A percentile compares a stretch with the other conserved stretches of the same genome.
Evolutionary conservation across 352 stramenopile species (phyloP).

Genomic region (Phytophthora tubulina): DNA sequence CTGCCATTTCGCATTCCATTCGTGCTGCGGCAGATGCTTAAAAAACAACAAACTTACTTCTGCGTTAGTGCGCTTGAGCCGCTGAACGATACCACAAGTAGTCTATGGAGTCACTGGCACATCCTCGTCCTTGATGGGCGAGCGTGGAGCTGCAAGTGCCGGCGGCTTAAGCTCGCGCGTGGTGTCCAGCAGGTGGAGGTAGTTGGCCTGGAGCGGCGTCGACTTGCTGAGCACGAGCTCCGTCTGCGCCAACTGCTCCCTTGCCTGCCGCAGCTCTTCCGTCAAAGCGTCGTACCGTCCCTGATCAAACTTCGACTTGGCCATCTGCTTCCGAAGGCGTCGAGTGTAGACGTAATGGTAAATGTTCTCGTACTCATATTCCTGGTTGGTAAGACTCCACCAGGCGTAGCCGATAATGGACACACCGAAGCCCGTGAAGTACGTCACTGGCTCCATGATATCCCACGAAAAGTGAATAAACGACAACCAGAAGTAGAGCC

Average conservation of each 20-base stretch:
- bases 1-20: slow-evolving; percentile 35
- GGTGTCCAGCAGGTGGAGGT: slow-evolving; percentile 68
- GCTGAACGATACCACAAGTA: not conserved
- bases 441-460: slow-evolving; percentile 93
- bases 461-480: slow-evolving; percentile 93
- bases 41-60: slow-evolving; percentile 30
- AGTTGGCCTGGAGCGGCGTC: slow-evolving; percentile 72
- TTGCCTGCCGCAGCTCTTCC: slow-evolving; percentile 46
- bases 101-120: slow-evolving; percentile 19
- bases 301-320: slow-evolving; percentile 68
- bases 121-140: slow-evolving; percentile 17
- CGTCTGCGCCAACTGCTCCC: slow-evolving; percentile 54
- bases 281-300: slow-evolving; percentile 54
- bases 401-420: slow-evolving; percentile 82
- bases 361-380: slow-evolving; percentile 92
- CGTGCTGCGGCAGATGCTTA: slow-evolving; percentile 25
- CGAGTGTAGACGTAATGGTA: slow-evolving; percentile 88
- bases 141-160: slow-evolving; percentile 20
- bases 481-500: slow-evolving; percentile 89
- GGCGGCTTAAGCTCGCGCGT: slow-evolving; percentile 39
- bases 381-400: slow-evolving; percentile 88
- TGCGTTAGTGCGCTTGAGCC: slow-evolving; percentile 11
- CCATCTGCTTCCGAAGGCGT: slow-evolving; percentile 64
- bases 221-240: slow-evolving; percentile 75
- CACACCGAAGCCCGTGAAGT: slow-evolving; percentile 88